A percentile compares a stretch with the other conserved stretches of the same genome.
phyloP scores from a whole-genome alignment of 371 early-diverging fungal genomes.

The Mucor sp. region DNA sequence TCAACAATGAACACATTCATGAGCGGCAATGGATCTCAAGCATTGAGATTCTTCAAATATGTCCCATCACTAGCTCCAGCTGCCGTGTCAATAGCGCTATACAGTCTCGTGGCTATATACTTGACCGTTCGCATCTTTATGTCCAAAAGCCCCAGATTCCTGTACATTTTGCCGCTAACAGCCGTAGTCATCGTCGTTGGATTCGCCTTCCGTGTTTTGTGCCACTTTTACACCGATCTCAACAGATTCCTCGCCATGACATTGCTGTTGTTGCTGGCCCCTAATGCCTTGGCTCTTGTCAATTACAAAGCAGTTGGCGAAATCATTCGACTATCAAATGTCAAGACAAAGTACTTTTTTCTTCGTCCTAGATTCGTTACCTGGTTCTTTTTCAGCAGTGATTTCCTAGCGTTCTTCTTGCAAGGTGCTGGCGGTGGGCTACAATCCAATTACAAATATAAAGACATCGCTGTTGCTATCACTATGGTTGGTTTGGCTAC shows the following conservation, averaged over 20 bases:
- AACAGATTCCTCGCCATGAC: slow-evolving; percentile 31
- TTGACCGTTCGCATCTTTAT: slow-evolving; percentile 3
- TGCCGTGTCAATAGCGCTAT: slow-evolving; percentile 4
- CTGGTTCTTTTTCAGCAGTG: slow-evolving; percentile 47
- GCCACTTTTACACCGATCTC: slow-evolving; percentile 24
- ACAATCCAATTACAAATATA: not conserved
- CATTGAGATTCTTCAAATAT: slow-evolving; percentile 9
- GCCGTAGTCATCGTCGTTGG: slow-evolving; percentile 38
- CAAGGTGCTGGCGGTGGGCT: slow-evolving; percentile 21
- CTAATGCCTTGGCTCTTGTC: slow-evolving; percentile 42
- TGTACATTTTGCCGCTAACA: slow-evolving; percentile 35
- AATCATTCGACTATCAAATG: slow-evolving; percentile 22
- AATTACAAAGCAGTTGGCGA: slow-evolving; percentile 45
- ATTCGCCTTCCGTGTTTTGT: slow-evolving; percentile 27
- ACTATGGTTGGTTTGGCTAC: slow-evolving; percentile 12
- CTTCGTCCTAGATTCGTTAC: slow-evolving; percentile 39
- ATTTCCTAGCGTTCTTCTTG: slow-evolving; percentile 22
- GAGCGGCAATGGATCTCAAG: not conserved
- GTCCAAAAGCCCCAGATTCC: slow-evolving; percentile 13
- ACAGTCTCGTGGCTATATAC: slow-evolving; percentile 6
- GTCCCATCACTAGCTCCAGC: slow-evolving; percentile 6
- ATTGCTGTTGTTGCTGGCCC: slow-evolving; percentile 35
- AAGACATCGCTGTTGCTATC: not conserved
- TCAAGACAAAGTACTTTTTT: slow-evolving; percentile 13
- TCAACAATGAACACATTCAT: not conserved